Evolutionary conservation across 768 basidiomycete genomes (phyloP).

Genomic region (Lactarius trivialis): DNA sequence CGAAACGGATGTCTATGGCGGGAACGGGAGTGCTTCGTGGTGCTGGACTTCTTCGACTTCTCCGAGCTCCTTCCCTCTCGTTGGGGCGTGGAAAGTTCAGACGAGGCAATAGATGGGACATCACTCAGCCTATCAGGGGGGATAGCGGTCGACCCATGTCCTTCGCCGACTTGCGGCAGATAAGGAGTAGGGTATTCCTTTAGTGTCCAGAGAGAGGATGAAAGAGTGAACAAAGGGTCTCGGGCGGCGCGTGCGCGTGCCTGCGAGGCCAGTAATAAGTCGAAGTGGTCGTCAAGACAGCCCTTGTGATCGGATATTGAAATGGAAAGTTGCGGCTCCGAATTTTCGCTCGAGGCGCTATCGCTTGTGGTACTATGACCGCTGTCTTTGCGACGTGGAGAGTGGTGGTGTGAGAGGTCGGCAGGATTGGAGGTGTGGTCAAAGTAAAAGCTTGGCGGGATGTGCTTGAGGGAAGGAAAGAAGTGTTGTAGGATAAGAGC

Average conservation of each 20-base stretch:
- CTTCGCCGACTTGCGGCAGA: slow-evolving; percentile 2
- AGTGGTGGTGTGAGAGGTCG: not conserved
- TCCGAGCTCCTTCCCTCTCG: not conserved
- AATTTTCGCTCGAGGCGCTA: not conserved
- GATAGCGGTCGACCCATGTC: not conserved
- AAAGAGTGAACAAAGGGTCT: not conserved
- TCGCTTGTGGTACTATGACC: slow-evolving; percentile 1
- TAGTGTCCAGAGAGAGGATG: slow-evolving; percentile 9
- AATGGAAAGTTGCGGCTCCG: not conserved
- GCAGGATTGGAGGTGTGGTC: not conserved
- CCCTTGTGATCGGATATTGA: not conserved
- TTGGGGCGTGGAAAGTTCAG: not conserved
- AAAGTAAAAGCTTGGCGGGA: not conserved
- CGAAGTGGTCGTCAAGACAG: not conserved
- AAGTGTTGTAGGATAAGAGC: slow-evolving; percentile 8
- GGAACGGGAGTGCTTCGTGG: not conserved
- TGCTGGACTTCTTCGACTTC: not conserved
- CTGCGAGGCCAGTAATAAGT: slow-evolving; percentile 7
- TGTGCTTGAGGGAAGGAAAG: slow-evolving; percentile 10
- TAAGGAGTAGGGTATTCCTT: slow-evolving; percentile 7
- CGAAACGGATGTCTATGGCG: not conserved
- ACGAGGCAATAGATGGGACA: not conserved
- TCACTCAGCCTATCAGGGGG: not conserved
- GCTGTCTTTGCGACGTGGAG: not conserved
- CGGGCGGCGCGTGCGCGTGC: slow-evolving; percentile 10